A percentile compares a stretch with the other conserved stretches of the same genome.
These are phyloP conservation scores for Cryptococcus jaspeensis DNA, from an alignment of 1,284 basidiomycete genomes.

Conservation along the genomic window DNA sequence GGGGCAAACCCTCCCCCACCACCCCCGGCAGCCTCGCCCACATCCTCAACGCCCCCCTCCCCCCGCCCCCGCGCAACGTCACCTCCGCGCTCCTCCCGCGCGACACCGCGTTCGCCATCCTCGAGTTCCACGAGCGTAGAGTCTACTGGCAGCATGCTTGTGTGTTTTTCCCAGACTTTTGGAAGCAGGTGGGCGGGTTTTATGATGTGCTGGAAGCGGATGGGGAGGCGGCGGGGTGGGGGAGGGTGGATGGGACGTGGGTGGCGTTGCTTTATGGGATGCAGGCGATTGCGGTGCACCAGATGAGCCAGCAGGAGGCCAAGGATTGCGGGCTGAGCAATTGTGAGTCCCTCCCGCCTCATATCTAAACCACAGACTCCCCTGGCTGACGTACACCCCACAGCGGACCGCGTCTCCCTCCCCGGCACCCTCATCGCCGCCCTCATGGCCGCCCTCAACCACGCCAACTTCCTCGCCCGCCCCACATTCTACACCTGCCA, in stretches of 20 bases:
- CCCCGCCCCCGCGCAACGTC: conserved; percentile 13
- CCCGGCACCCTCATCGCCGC: conserved; percentile 20
- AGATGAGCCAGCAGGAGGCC: conserved; percentile 20
- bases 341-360: conserved; percentile 8
- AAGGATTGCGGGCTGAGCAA: conserved; percentile 15
- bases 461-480: conserved; percentile 18
- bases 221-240: conserved; percentile 10
- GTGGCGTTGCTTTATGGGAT: conserved; percentile 20
- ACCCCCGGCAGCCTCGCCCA: background rate
- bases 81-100: conserved; percentile 20
- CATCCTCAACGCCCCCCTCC: conserved; percentile 5
- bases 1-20: background rate
- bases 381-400: background rate
- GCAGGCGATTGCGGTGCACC: conserved; percentile 24
- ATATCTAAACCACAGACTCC: background rate
- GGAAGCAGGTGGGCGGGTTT: conserved; percentile 17
- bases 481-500: conserved; percentile 24
- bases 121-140: conserved; percentile 16
- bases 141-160: conserved; percentile 28
- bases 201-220: background rate
- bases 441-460: conserved; percentile 18
- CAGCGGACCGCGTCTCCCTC: conserved; percentile 18
- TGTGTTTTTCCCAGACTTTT: conserved; percentile 19
- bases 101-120: conserved; percentile 11
- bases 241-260: conserved; percentile 20